Conservation (phyloP, 1,139 yeast species). For the Pneumocystis murina region DNA sequence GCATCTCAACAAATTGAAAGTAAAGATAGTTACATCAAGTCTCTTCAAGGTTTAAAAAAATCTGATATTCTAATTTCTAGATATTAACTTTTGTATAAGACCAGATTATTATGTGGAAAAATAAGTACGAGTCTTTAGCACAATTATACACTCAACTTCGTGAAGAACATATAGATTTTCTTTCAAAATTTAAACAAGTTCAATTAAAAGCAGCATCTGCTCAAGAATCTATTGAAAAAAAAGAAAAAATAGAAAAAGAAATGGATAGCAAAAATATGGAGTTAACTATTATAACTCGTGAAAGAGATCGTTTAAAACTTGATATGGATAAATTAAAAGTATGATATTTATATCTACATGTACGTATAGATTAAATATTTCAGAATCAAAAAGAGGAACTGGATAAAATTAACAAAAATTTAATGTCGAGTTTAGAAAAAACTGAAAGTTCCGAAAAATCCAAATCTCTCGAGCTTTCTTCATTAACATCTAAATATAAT, state of each 20-base stretch:
- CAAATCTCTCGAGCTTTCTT: constrained; percentile 50
- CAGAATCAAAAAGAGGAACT: constrained; percentile 42
- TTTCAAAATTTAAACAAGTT: constrained; percentile 64
- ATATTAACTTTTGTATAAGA: constrained; percentile 26
- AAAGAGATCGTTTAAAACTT: constrained; percentile 75
- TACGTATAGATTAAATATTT: background rate
- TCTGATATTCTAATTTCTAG: background rate
- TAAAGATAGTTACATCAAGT: constrained; percentile 57
- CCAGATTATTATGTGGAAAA: constrained; percentile 66
- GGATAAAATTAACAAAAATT: constrained; percentile 50
- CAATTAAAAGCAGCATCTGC: constrained; percentile 88
- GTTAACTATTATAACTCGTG: constrained; percentile 76
- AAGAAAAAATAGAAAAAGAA: constrained; percentile 72
- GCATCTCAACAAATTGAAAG: constrained; percentile 62
- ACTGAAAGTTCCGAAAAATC: constrained; percentile 50
- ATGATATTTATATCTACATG: constrained; percentile 17
- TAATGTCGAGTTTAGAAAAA: constrained; percentile 47
- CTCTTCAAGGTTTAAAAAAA: constrained; percentile 30
- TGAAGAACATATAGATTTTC: constrained; percentile 73
- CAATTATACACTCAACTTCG: constrained; percentile 80
- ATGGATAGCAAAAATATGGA: constrained; percentile 75
- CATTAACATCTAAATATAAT: constrained; percentile 50
- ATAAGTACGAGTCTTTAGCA: constrained; percentile 79
- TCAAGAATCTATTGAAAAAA: constrained; percentile 75
- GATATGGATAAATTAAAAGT: constrained; percentile 65